Base-by-base conservation (phyloP, 2,329 filamentous ascomycete genomes). In the Furcasterigmium sp. region DNA sequence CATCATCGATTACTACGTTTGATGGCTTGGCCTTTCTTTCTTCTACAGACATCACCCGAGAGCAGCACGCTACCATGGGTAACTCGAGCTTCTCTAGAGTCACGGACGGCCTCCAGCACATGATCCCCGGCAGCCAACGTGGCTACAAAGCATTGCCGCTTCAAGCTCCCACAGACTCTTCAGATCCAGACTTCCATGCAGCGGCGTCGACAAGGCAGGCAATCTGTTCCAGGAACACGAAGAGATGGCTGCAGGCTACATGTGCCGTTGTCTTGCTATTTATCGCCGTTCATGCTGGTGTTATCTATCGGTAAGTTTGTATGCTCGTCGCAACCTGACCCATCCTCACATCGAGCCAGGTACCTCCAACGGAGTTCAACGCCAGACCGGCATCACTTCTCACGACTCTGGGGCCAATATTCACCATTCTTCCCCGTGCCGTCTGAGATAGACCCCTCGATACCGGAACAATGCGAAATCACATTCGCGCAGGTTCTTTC, bases 381-480 rank as follows among this genome's bases (percentile, higher is more conserved):
- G 9, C 17, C 32, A 35, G 32, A 18, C 32, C 17, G 32, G 32
- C n/a, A 15, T 18, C 60, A 75, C 25, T 73, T 84, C 36, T 79
- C 81, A 2, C 84, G 81, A 51, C 75, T 72, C 43, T 95, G 89
- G 88, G 91, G 90, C 44, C 89, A 91, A 60, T 95, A 95, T 62
- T 85, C 88, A 15, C 87, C 90, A 2, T 94, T 82, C 66, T 95
- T 87, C 64, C 76, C 83, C 1, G 83, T 91, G 0, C 75, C 82
- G 7, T 89, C 85, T 1, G 69, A 78, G 3, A 78, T 88, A 40
- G 69, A 79, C 14, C 53, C 72, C 7, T 68, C 70, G 8, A 67
- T 85, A 1, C 90, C 89, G 0, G 52, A 68, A 1, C 72, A 70
- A n/a, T 96, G 91, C 64, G 68, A 76, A 11, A 67, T 91, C 53